Evolutionary conservation across 2,329 filamentous ascomycete species (phyloP), one percentile per base, ranked within the genome.

Genomic region (Xylariaceae sp.): DNA sequence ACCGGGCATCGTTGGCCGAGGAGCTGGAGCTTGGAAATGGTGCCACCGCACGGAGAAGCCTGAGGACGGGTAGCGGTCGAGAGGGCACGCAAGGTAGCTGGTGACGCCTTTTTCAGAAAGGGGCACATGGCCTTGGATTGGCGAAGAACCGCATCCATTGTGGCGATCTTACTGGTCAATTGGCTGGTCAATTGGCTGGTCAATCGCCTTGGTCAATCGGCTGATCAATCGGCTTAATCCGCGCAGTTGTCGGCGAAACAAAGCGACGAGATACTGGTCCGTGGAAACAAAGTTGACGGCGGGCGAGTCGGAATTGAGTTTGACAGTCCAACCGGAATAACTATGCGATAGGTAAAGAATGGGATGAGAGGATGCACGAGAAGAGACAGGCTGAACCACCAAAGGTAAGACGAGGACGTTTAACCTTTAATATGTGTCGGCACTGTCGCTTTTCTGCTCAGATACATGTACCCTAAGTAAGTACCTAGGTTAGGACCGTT

Each of bases 51-150:
- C 54, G 86, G 87, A 51, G 87, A 88, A 59, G 67, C 79, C 71
- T 84, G 81, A 64, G 82, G 69, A 75, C 84, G 73, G 76, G 77
- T 84, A 52, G 88, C 80, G 56, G 87, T 90, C 47, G 88, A 95
- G 69, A 99, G 83, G 56, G 91, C 88, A 65, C 94, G 91, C 61
- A 99, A 84, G 54, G 91, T 91, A 65, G 91, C 87, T 64, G 92
- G 90, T 39, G 91, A 92, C 37, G 94, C 92, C 76, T 91, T 89
- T 80, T 91, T 92, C 73, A 99, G 80, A 76, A 99, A 99, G 53
- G 94, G 94, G 76, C 94, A 99, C 86, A 99, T 88, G 71, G 88
- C 85, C 80, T 91, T 91, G 72, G 91, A 96, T 75, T 97, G 91
- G 73, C 90, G 90, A 68, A 97, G 85, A 66, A 96, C 85, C 67